A percentile compares a stretch with the other conserved stretches of the same genome.
Evolutionary conservation across 2,329 filamentous ascomycete genomes (phyloP).

Genomic region (Metarhizium brunneum): DNA sequence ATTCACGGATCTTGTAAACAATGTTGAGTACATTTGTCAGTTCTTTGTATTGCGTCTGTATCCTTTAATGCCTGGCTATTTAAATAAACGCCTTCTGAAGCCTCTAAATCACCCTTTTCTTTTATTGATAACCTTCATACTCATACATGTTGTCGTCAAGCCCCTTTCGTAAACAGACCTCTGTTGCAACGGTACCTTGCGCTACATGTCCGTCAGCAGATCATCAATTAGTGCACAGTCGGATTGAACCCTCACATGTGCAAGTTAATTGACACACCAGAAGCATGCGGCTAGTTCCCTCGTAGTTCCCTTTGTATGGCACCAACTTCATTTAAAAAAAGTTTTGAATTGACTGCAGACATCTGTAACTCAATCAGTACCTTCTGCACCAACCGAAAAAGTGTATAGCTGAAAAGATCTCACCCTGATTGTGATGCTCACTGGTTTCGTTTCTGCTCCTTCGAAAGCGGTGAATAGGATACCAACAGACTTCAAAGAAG

Average conservation of each 20-base stretch:
- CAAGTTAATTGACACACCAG: background rate
- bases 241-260: background rate
- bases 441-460: constrained; percentile 41
- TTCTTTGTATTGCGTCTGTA: background rate
- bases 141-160: background rate
- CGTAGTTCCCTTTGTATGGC: constrained; percentile 42
- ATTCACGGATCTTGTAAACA: background rate
- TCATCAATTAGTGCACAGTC: background rate
- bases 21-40: background rate
- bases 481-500: constrained; percentile 60
- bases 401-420: constrained; percentile 11
- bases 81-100: background rate
- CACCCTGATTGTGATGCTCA: constrained; percentile 54
- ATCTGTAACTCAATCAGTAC: constrained; percentile 29
- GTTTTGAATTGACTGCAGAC: constrained; percentile 43
- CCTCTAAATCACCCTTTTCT: background rate
- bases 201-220: background rate
- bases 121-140: background rate
- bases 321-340: constrained; percentile 39
- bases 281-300: constrained; percentile 18
- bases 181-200: background rate
- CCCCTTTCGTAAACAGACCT: background rate
- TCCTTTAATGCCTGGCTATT: background rate
- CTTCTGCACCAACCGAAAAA: background rate
- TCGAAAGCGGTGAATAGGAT: constrained; percentile 59